These are phyloP conservation scores for Leucoagaricus sp. DNA, from an alignment of 1,284 basidiomycete species.

Conservation along the genomic window DNA sequence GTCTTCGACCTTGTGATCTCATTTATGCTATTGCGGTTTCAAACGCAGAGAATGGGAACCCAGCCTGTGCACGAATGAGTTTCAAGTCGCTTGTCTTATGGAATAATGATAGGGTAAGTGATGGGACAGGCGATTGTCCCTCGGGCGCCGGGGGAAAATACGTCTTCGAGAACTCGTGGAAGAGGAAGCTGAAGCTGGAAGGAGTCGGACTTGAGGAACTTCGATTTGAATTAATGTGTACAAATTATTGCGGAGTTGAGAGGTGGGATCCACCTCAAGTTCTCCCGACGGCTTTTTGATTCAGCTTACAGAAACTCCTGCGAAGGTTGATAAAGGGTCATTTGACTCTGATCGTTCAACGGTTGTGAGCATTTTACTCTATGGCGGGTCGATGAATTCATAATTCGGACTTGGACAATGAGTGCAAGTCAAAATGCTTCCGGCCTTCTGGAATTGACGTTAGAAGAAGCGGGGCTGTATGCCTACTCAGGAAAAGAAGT, in stretches of 20 bases:
- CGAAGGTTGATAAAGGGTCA: background rate
- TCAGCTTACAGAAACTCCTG: too few relatives aligned
- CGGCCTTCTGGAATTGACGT: too few relatives aligned
- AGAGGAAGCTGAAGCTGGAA: background rate
- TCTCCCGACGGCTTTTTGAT: background rate
- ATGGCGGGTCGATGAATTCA: background rate
- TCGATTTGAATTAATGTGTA: background rate
- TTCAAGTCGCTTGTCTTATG: background rate
- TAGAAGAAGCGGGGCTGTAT: background rate
- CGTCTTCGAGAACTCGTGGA: background rate
- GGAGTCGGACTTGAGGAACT: background rate
- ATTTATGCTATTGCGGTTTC: too few relatives aligned
- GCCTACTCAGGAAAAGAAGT: background rate
- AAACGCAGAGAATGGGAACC: too few relatives aligned
- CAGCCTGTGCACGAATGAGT: background rate
- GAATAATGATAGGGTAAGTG: background rate
- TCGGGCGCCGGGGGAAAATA: background rate
- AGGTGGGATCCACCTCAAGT: background rate
- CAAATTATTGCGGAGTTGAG: background rate
- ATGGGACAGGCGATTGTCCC: constrained; percentile 1
- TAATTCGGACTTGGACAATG: background rate
- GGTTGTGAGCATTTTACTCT: background rate
- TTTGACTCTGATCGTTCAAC: background rate
- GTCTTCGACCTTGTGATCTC: too few relatives aligned
- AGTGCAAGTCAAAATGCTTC: background rate